Base-by-base conservation (phyloP, 2,329 filamentous ascomycete species). In the Clarireedia monteithiana region DNA sequence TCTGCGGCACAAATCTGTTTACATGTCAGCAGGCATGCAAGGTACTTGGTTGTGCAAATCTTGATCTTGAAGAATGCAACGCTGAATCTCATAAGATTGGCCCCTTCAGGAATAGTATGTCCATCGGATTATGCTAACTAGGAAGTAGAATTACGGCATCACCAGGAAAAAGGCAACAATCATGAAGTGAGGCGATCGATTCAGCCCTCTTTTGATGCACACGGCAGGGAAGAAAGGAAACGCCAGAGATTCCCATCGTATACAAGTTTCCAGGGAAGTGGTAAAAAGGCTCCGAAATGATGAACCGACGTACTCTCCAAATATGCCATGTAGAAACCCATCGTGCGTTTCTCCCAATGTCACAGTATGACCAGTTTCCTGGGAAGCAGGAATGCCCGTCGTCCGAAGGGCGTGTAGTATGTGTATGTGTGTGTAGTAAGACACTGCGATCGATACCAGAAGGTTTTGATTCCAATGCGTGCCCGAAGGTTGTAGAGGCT, bases 1-100 rank as follows among this genome's bases (percentile, higher is more conserved):
- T 66, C 92, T 90, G 71, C 89, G 87, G 80, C 92, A 97, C 68
- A 96, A 86, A 75, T 91, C 92, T 97, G 70, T 74, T 36, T 34
- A 45, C 42, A 58, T 59, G 63, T 68, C 50, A 68, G 66, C 62
- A 48, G 59, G 53, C 57, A 58, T 38, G 57, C 59, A 48, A 23
- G 48, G 58, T 34, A 48, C 45, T 55, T 53, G 50, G 55, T 56
- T 58, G 56, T 60, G 53, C 53, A 60, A 36, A 53, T 38, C 46
- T 24, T 42, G n/a, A 44, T 53, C n/a, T 40, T 7, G 12, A 34
- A 23, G 26, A 44, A 55, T 50, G 46, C 40, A 50, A 55, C 38
- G 46, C 46, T 50, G 53, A 15, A 20, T 48, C 48, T 36, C 36
- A 50, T 36, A 36, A 50, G 15, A 24, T 9, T 42, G 36, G 17